A percentile compares a stretch with the other conserved stretches of the same genome.
Evolutionary conservation across 2,329 filamentous ascomycete genomes (phyloP).

Genomic region (Lachnellula subtilissima): DNA sequence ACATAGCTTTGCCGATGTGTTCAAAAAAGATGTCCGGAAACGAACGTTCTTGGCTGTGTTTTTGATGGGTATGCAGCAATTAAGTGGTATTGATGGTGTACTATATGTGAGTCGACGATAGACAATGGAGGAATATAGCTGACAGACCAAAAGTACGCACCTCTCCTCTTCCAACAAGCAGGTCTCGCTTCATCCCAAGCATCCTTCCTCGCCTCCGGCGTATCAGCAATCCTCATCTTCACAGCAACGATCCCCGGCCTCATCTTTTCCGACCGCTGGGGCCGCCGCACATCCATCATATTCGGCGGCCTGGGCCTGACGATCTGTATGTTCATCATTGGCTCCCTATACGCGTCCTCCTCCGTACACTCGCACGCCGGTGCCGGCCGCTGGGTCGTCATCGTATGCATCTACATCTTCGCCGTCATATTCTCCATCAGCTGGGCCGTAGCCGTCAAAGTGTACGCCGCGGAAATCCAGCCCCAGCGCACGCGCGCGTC

Average conservation of each 20-base stretch:
- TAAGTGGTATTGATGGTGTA: constrained; percentile 59
- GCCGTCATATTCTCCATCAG: constrained; percentile 42
- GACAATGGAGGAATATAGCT: not conserved
- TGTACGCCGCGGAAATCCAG: constrained; percentile 56
- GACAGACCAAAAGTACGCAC: constrained; percentile 46
- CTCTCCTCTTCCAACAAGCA: constrained; percentile 54
- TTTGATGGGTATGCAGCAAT: constrained; percentile 54
- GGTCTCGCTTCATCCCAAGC: constrained; percentile 50
- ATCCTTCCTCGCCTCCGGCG: constrained; percentile 56
- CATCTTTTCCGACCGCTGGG: constrained; percentile 53
- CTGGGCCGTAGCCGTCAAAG: constrained; percentile 52
- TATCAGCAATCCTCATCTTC: constrained; percentile 56
- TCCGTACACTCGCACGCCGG: constrained; percentile 37
- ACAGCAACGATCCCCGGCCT: constrained; percentile 52
- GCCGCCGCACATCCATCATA: constrained; percentile 49
- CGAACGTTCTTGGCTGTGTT: constrained; percentile 51
- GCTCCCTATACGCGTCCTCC: constrained; percentile 45
- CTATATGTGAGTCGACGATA: constrained; percentile 44
- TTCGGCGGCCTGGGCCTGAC: constrained; percentile 48
- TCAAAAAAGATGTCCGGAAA: constrained; percentile 39
- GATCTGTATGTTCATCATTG: constrained; percentile 49
- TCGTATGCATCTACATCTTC: constrained; percentile 47
- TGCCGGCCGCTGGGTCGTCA: constrained; percentile 45
- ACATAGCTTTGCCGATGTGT: constrained; percentile 25
- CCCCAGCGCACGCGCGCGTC: constrained; percentile 49